Percentiles rank a stretch among this genome's conserved stretches.
Conservation (phyloP, 176 grass and related monocot genomes). For the Elymus sibiricus region DNA sequence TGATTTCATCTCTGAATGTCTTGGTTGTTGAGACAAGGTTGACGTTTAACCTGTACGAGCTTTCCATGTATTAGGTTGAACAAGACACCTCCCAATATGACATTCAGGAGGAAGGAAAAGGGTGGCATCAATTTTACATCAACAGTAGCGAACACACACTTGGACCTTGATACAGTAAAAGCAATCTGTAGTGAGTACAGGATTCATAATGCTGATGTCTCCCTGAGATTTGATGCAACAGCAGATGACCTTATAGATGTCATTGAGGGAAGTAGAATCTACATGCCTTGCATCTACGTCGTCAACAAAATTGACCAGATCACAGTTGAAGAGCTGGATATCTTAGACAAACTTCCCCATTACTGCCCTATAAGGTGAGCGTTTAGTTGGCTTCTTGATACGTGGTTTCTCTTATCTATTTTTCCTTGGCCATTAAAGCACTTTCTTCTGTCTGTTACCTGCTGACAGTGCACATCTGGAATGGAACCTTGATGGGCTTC, state of each 20-base stretch:
- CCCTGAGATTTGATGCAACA: constrained; percentile 87
- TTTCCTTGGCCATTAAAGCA: background rate
- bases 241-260: constrained; percentile 98
- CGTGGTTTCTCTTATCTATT: background rate
- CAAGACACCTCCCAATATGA: constrained; percentile 94
- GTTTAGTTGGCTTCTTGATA: constrained; percentile 12
- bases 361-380: constrained; percentile 90
- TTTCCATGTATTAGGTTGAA: constrained; percentile 67
- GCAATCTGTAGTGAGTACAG: constrained; percentile 96
- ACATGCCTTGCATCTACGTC: constrained; percentile 93
- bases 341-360: constrained; percentile 95
- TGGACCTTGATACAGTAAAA: constrained; percentile 97
- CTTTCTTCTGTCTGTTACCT: background rate
- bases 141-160: constrained; percentile 74
- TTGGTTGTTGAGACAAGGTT: constrained; percentile 2
- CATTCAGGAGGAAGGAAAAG: constrained; percentile 89
- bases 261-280: constrained; percentile 94
- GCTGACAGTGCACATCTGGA: constrained; percentile 73
- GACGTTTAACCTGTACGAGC: constrained; percentile 8
- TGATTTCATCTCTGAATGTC: background rate
- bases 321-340: constrained; percentile 94
- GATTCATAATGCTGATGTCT: constrained; percentile 94
- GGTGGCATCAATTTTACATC: constrained; percentile 99
- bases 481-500: constrained; percentile 89
- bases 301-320: constrained; percentile 99